phyloP scores from a whole-genome alignment of 2,329 filamentous ascomycete genomes.

The Didymella sp. region DNA sequence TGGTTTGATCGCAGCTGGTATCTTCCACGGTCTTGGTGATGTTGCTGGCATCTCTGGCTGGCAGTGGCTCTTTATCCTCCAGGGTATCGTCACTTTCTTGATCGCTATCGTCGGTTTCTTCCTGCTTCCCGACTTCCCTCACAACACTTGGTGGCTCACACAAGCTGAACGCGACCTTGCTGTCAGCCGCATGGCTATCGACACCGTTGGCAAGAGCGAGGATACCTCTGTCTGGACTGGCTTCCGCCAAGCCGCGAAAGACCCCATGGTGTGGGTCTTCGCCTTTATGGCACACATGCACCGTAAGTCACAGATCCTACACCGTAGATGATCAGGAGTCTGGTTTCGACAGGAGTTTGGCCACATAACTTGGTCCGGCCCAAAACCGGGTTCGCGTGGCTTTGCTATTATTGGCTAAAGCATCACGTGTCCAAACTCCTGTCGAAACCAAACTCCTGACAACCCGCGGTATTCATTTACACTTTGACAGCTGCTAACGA shows the following conservation, averaged over 20 bases:
- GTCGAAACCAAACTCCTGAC: too few species aligned
- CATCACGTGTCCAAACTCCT: too few species aligned
- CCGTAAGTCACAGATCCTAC: too few species aligned
- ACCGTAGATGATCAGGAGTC: too few species aligned
- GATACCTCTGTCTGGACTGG: slow-evolving; percentile 50
- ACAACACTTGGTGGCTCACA: slow-evolving; percentile 51
- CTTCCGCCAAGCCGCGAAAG: slow-evolving; percentile 49
- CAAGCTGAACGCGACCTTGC: slow-evolving; percentile 51
- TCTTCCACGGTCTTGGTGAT: slow-evolving; percentile 70
- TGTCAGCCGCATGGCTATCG: slow-evolving; percentile 47
- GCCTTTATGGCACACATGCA: slow-evolving; percentile 52
- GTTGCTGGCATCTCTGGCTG: slow-evolving; percentile 64
- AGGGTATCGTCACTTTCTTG: slow-evolving; percentile 69
- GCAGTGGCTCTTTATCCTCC: slow-evolving; percentile 74
- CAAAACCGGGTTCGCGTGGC: too few species aligned
- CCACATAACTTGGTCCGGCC: too few species aligned
- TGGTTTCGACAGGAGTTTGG: too few species aligned
- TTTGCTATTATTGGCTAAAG: too few species aligned
- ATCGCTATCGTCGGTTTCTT: slow-evolving; percentile 65
- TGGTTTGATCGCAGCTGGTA: slow-evolving; percentile 65
- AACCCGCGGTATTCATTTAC: too few species aligned
- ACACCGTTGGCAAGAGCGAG: slow-evolving; percentile 51
- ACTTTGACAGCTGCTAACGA: too few species aligned
- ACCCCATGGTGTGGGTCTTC: slow-evolving; percentile 51
- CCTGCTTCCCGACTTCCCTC: slow-evolving; percentile 72